Percentiles rank a stretch among this genome's conserved stretches.
Conservation (phyloP, 768 basidiomycete species). For the Amanita muscaria region DNA sequence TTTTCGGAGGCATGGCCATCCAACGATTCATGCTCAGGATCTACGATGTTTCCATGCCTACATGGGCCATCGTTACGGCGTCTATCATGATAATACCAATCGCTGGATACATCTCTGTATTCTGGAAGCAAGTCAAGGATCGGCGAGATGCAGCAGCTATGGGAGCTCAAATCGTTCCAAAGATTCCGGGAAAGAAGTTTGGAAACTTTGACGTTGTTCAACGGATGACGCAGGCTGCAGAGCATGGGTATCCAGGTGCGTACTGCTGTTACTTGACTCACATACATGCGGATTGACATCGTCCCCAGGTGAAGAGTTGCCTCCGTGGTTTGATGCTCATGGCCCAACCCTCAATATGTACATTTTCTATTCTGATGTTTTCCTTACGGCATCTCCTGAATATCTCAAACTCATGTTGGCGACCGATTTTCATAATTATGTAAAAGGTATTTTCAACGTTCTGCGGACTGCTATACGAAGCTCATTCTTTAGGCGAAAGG, state of each 20-base stretch:
- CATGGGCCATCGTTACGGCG: constrained; percentile 27
- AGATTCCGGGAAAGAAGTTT: constrained; percentile 26
- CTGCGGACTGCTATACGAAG: no score
- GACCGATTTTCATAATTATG: constrained; percentile 50
- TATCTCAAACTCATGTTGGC: constrained; percentile 50
- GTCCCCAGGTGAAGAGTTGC: no score
- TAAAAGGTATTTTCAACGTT: constrained; percentile 35
- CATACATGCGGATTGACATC: no score
- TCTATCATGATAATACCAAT: constrained; percentile 27
- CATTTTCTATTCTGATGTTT: constrained; percentile 34
- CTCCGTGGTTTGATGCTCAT: constrained; percentile 19
- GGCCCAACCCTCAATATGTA: constrained; percentile 40
- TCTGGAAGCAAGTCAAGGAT: constrained; percentile 21
- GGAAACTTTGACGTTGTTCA: constrained; percentile 40
- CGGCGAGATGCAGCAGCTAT: constrained; percentile 30
- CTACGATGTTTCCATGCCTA: constrained; percentile 23
- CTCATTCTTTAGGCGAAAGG: constrained; percentile 26
- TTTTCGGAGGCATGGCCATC: constrained; percentile 12
- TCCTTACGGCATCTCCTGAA: constrained; percentile 43
- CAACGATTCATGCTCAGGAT: no score
- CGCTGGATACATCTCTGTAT: constrained; percentile 21
- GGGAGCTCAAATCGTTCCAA: constrained; percentile 38
- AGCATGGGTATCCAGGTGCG: constrained; percentile 47
- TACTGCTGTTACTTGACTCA: no score
- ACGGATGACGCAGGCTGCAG: constrained; percentile 26